These are phyloP conservation scores for Chrysoporthe puriensis DNA, from an alignment of 2,329 filamentous ascomycete genomes.

Conservation along the genomic window DNA sequence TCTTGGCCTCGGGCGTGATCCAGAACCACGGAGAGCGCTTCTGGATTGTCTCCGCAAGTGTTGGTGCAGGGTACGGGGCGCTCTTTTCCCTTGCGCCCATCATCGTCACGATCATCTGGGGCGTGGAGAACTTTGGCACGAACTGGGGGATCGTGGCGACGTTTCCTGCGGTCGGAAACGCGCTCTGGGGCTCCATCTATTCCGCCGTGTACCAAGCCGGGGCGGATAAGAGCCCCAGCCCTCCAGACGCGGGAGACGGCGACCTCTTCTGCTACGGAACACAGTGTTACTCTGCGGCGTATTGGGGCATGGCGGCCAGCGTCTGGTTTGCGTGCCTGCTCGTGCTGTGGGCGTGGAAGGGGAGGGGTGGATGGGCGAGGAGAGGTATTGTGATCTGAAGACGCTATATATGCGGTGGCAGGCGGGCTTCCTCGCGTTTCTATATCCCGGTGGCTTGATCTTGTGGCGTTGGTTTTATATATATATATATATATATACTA, in stretches of 20 bases:
- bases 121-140: constrained; percentile 96
- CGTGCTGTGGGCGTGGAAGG: constrained; percentile 82
- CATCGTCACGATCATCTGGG: constrained; percentile 96
- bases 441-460: not conserved
- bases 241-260: constrained; percentile 38
- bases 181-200: constrained; percentile 91
- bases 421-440: not conserved
- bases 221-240: constrained; percentile 46
- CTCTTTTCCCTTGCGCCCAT: constrained; percentile 89
- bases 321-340: constrained; percentile 77
- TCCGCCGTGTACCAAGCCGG: constrained; percentile 76
- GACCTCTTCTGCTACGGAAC: constrained; percentile 77
- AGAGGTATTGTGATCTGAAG: constrained; percentile 69
- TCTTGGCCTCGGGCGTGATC: constrained; percentile 75
- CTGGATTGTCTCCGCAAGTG: constrained; percentile 80
- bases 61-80: constrained; percentile 91
- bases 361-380: constrained; percentile 72
- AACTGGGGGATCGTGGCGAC: constrained; percentile 97
- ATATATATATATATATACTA: not conserved
- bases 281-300: constrained; percentile 78
- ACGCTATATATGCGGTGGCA: not conserved
- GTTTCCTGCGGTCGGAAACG: constrained; percentile 84
- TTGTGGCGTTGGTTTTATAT: too few species aligned
- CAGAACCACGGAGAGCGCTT: constrained; percentile 80
- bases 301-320: constrained; percentile 83